Percentiles rank a stretch among this genome's conserved stretches.
Conservation (phyloP, 768 basidiomycete genomes). For the Boletus tomentosulus region DNA sequence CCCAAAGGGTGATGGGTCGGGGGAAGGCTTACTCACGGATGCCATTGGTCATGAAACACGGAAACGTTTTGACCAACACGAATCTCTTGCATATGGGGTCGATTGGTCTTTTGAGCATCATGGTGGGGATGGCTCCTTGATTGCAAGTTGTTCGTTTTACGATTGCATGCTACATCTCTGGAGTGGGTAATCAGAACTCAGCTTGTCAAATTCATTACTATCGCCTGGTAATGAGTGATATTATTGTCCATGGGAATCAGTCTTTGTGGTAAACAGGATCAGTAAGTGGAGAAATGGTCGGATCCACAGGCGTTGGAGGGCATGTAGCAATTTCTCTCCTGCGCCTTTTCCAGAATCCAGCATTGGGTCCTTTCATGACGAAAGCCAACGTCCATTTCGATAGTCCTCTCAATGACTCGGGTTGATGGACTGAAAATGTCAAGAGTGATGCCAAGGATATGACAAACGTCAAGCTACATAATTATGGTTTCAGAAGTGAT, state of each 20-base stretch:
- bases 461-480: conserved; percentile 50
- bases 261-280: background rate
- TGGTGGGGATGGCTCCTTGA: conserved; percentile 40
- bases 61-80: conserved; percentile 68
- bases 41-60: conserved; percentile 36
- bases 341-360: conserved; percentile 47
- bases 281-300: background rate
- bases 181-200: conserved; percentile 47
- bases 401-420: conserved; percentile 65
- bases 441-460: conserved; percentile 63
- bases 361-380: conserved; percentile 56
- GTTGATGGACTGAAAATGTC: conserved; percentile 57
- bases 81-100: conserved; percentile 84
- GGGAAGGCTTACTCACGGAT: conserved; percentile 3
- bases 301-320: conserved; percentile 8
- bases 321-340: conserved; percentile 13
- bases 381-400: conserved; percentile 70
- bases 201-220: background rate
- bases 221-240: background rate
- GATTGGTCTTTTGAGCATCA: conserved; percentile 70
- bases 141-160: conserved; percentile 95
- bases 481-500: conserved; percentile 9
- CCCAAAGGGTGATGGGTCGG: conserved; percentile 3
- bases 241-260: background rate
- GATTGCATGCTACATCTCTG: conserved; percentile 83